Evolutionary conservation across 1,284 basidiomycete species (phyloP), one percentile per base, ranked within the genome.

Genomic region (Cryptococcus wingfieldii): DNA sequence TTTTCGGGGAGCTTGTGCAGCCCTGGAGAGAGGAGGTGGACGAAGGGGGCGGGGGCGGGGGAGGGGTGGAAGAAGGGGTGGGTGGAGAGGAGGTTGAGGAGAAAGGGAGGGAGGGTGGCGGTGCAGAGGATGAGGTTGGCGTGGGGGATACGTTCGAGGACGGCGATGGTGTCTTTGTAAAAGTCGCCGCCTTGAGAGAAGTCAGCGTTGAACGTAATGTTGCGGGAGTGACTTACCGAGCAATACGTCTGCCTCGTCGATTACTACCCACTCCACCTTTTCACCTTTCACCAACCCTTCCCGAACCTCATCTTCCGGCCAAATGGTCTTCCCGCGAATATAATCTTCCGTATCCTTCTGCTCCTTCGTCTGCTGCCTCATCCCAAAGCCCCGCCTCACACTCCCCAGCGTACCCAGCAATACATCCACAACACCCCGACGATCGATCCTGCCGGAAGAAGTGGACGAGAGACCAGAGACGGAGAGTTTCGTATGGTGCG

Each of bases 201-300:
- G 31, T 50, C 48, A 50, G 50, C 10, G 44, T 48, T 8, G 43
- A 38, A 4, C 25, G 27, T 31, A 25, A n/a, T 10, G 8, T 12
- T 53, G 23, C 8, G 3, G 16, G 2, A 44, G 45, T 28, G 54
- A 47, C 82, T 56, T 60, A 87, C 89, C 89, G 54, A 92, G 86
- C n/a, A 93, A 78, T 34, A 93, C 84, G 69, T 95, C 90, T 0
- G 91, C 89, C 70, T 95, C 90, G 62, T 94, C 90, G 3, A 93
- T 79, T 1, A 92, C 80, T 6, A 94, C 83, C 88, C 89, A 93
- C 66, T 92, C 88, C 0, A 92, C 78, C 46, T 82, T 80, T 50
- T 79, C 80, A 23, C 89, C 74, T 1, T 83, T 56, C 10, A 74
- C 55, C 34, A 58, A 25, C 2, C 58, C 59, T 8, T 16, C 18